Base-by-base conservation (phyloP, 805 yeast species). In the Candida pseudofarinosa region DNA sequence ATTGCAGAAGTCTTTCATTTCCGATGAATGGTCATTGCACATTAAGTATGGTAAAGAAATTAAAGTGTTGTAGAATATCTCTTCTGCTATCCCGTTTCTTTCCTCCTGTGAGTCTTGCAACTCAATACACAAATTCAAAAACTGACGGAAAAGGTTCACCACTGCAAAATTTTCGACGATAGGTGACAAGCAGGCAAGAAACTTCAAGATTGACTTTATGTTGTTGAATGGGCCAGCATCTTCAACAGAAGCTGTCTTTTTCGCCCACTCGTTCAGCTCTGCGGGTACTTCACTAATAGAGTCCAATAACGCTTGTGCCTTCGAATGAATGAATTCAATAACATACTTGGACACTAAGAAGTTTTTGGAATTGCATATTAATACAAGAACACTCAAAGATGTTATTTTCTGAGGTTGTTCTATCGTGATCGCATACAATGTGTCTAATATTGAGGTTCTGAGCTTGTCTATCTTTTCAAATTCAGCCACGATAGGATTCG, bases 331-430 rank as follows among this genome's bases (percentile, higher is more conserved):
- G 62, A 67, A 84, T 49, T 84, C 89, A 18, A 88, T 62, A 10
- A 87, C 76, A 39, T 77, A 76, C 50, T 80, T 78, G 39, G 95
- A 91, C 35, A 87, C 81, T 32, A 76, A 67, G 30, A 77, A 74
- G 60, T 79, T 80, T 45, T 75, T 74, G 18, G 84, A 70, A 63
- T 85, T 83, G 37, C 87, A 80, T 17, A 81, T 68, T 54, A 83
- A 74, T 4, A 89, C 65, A 50, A 88, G 69, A 6, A 82, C 79
- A 19, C 88, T 76, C 44, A 91, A 62, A n/a, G 82, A 76, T 12
- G 83, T 79, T 45, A 84, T 77, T 59, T 90, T 93, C 49, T 90
- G 96, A 0, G 99, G 98, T 62, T 91, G 97, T 62, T 93, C 98
- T 20, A 77, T 64, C 8, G 84, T 72, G 35, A 86, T 76, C 2